Base-by-base conservation (phyloP, 208 protist genomes). In the Leishmania tarentolae region DNA sequence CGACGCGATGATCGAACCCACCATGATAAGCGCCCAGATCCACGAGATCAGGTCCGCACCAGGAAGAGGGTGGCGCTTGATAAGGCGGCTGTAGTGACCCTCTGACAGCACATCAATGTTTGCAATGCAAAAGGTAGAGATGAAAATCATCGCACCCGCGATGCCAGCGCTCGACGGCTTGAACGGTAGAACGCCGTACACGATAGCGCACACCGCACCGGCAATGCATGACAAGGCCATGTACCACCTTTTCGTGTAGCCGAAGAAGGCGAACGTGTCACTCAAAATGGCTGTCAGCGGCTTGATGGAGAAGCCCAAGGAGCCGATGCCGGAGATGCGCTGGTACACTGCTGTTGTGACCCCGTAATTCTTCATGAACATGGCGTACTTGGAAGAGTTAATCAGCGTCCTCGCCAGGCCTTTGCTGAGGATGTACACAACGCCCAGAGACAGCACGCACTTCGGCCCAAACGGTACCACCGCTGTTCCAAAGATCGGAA, bases 171-270 rank as follows among this genome's bases (percentile, higher is more conserved):
- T 91, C 42, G 80, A 78, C 71, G 68, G 44, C 71, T 73, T 86
- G 35, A 84, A 83, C 0, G 90, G 90, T 52, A 93, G 76, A 3
- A 90, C 56, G 53, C 82, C 87, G 69, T 87, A 91, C 31, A 80
- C 86, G 31, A 93, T 74, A 15, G 86, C 56, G 69, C 81, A 88
- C 35, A 77, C 85, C 35, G 70, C 80, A 47, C 86, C 84, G 28
- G 80, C 59, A 5, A 91, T 57, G 65, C 84, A 89, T 13, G 90
- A 89, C 31, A 76, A 21, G 13, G 79, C 65, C 86, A 92, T 88
- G 86, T 91, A 91, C 84, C 83, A 92, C 31, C 88, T 83, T 82
- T 93, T 93, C 61, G 84, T 90, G 80, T 89, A 93, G 57, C 88
- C 84, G 31, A 90, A 82, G 37, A 93, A 79, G 40, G 86, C 52